These are phyloP conservation scores for Aspergillus sp. DNA, from an alignment of 2,329 filamentous ascomycete genomes.

Conservation along the genomic window DNA sequence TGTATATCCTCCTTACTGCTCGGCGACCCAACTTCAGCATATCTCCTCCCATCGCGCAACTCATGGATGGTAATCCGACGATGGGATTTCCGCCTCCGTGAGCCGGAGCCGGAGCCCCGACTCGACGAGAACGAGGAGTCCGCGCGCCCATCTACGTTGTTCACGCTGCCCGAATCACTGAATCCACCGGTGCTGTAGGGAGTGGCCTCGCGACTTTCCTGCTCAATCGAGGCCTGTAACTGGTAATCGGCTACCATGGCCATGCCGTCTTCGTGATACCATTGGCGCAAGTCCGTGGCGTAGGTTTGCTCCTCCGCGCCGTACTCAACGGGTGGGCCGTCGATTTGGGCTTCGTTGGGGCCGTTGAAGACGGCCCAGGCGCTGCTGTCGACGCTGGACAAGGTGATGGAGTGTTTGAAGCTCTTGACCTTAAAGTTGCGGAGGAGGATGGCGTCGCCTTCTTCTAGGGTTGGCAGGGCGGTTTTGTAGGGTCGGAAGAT, in stretches of 20 bases:
- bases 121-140: slow-evolving; percentile 27
- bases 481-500: slow-evolving; percentile 45
- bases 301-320: slow-evolving; percentile 39
- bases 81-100: slow-evolving; percentile 32
- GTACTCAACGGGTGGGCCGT: slow-evolving; percentile 45
- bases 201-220: slow-evolving; percentile 29
- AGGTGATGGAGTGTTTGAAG: slow-evolving; percentile 41
- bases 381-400: slow-evolving; percentile 46
- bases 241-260: slow-evolving; percentile 38
- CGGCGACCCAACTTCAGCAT: slow-evolving; percentile 44
- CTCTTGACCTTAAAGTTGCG: slow-evolving; percentile 50
- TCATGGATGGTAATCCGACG: slow-evolving; percentile 46
- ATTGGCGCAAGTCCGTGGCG: slow-evolving; percentile 39
- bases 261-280: slow-evolving; percentile 43
- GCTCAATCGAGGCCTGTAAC: slow-evolving; percentile 37
- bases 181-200: slow-evolving; percentile 28
- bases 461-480: slow-evolving; percentile 39
- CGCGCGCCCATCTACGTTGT: slow-evolving; percentile 22
- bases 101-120: slow-evolving; percentile 19
- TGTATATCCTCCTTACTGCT: slow-evolving; percentile 42
- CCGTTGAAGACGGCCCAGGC: slow-evolving; percentile 50
- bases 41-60: slow-evolving; percentile 44
- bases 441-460: slow-evolving; percentile 48
- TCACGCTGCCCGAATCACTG: slow-evolving; percentile 38
- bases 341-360: slow-evolving; percentile 31